These are phyloP conservation scores for Malassezia slooffiae DNA, from an alignment of 1,284 basidiomycete genomes.

Conservation along the genomic window DNA sequence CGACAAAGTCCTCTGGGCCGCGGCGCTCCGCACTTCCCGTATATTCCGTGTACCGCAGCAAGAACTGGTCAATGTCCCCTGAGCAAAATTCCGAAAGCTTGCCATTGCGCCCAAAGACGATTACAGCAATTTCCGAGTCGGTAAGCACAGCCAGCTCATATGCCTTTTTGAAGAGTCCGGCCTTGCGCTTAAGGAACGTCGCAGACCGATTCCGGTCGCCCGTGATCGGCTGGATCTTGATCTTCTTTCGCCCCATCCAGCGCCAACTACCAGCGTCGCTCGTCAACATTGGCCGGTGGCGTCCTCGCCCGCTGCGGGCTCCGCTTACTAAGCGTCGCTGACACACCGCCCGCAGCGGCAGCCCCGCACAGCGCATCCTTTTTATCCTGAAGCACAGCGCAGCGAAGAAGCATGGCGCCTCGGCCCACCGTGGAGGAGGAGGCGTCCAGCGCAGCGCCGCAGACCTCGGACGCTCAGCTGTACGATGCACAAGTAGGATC, in stretches of 20 bases:
- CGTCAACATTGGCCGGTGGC: too few relatives aligned
- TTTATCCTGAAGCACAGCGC: too few relatives aligned
- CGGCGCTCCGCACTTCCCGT: conserved; percentile 7
- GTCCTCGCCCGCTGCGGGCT: too few relatives aligned
- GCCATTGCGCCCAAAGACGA: conserved; percentile 54
- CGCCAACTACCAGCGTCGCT: too few relatives aligned
- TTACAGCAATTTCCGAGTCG: conserved; percentile 60
- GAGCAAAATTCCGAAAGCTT: conserved; percentile 41
- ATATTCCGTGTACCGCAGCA: conserved; percentile 30
- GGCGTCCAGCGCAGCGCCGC: too few relatives aligned
- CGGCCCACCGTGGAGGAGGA: too few relatives aligned
- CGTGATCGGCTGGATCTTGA: conserved; percentile 74
- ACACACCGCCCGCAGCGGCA: too few relatives aligned
- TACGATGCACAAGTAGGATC: too few relatives aligned
- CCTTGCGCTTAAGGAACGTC: conserved; percentile 83
- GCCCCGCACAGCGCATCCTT: too few relatives aligned
- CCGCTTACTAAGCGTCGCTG: too few relatives aligned
- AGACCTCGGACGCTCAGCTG: too few relatives aligned
- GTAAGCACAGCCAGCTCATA: conserved; percentile 73
- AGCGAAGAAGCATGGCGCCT: too few relatives aligned
- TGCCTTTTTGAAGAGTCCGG: conserved; percentile 79
- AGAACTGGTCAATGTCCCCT: conserved; percentile 29
- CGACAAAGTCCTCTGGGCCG: conserved; percentile 6
- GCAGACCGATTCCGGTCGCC: conserved; percentile 82
- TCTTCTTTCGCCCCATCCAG: conserved; percentile 72